A percentile compares a stretch with the other conserved stretches of the same genome.
Evolutionary conservation across 176 grass and related monocot genomes (phyloP).

Genomic region (Rhynchospora breviuscula): DNA sequence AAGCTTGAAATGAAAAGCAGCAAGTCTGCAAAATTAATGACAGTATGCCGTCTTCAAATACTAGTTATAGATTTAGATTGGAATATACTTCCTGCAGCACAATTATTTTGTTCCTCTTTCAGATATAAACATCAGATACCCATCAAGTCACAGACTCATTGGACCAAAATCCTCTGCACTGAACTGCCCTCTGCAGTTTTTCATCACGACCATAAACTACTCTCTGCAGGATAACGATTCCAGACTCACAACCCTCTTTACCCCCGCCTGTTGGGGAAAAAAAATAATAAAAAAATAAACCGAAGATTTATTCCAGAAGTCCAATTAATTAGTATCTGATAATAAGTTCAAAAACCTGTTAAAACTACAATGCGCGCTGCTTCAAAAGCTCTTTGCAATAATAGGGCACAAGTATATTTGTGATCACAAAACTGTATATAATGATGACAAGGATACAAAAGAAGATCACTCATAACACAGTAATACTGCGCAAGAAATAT

Average conservation of each 20-base stretch:
- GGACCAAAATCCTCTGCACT: too few species aligned
- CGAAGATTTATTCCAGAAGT: too few species aligned
- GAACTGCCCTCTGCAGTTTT: too few species aligned
- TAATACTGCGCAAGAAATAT: neutral
- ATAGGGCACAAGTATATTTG: neutral
- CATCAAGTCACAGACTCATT: too few species aligned
- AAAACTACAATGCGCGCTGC: neutral
- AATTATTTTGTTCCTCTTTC: neutral
- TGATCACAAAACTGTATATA: neutral
- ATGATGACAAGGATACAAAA: neutral
- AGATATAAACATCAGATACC: too few species aligned
- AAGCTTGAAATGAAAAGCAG: neutral
- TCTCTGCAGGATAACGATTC: too few species aligned
- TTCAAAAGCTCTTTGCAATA: neutral
- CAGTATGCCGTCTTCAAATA: neutral
- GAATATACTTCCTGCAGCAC: neutral
- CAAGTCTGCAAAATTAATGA: neutral
- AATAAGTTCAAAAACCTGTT: neutral
- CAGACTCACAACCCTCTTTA: too few species aligned
- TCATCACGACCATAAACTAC: too few species aligned
- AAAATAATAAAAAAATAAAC: too few species aligned
- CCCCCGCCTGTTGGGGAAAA: too few species aligned
- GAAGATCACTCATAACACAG: neutral
- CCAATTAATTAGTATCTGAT: neutral
- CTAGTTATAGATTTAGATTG: neutral